phyloP scores from a whole-genome alignment of 441 rosid genomes.

The Pelargonium cotyledonis region DNA sequence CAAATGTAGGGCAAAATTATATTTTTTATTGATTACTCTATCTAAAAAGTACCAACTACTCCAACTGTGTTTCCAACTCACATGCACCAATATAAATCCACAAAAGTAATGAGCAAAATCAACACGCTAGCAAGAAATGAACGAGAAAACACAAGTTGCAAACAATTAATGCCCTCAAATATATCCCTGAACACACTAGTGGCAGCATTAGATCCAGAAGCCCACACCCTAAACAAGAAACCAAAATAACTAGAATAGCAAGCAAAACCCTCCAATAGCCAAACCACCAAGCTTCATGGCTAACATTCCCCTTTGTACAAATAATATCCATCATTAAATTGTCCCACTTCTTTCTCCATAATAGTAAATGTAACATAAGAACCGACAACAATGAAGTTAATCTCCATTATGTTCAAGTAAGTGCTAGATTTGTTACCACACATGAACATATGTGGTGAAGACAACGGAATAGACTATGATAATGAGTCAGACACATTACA shows the following conservation, averaged over 20 bases:
- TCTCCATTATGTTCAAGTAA: not conserved
- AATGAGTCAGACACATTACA: not conserved
- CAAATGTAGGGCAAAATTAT: not conserved
- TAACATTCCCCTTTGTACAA: not conserved
- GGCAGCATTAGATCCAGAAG: not conserved
- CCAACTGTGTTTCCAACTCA: not conserved
- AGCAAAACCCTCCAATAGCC: not conserved
- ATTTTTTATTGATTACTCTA: not conserved
- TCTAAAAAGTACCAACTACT: not conserved
- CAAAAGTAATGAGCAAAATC: conserved; percentile 8
- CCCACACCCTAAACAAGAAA: not conserved
- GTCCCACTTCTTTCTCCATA: not conserved
- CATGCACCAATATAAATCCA: conserved; percentile 7
- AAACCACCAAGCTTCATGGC: not conserved
- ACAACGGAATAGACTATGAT: not conserved
- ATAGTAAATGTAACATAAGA: no score
- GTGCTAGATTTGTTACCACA: not conserved
- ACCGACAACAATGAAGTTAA: not conserved
- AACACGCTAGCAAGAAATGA: not conserved
- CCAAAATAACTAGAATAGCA: conserved; percentile 5
- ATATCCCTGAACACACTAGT: not conserved
- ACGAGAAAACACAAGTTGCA: not conserved
- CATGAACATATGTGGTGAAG: not conserved
- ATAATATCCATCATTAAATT: not conserved
- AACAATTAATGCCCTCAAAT: not conserved